These are phyloP conservation scores for Suhomyces kunorum DNA, from an alignment of 1,139 yeast genomes.

Conservation along the genomic window DNA sequence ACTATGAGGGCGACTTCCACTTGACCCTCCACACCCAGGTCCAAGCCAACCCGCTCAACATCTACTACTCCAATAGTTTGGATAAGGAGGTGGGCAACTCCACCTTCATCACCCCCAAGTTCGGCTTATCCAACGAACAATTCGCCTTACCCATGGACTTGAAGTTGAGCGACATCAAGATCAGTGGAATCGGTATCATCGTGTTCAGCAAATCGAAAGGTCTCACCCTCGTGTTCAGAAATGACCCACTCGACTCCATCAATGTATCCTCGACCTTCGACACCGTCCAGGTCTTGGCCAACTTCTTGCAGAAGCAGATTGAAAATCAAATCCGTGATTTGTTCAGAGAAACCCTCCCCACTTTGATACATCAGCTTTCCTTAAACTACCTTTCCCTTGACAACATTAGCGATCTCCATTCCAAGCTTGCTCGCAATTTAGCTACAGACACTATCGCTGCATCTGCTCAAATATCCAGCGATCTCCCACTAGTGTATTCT, in stretches of 20 bases:
- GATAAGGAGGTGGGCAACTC: conserved; percentile 37
- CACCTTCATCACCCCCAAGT: conserved; percentile 63
- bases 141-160: conserved; percentile 79
- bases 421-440: conserved; percentile 27
- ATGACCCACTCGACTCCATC: conserved; percentile 83
- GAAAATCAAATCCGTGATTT: conserved; percentile 78
- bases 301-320: conserved; percentile 77
- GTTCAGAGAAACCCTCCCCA: conserved; percentile 82
- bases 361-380: conserved; percentile 73
- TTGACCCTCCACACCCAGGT: conserved; percentile 80
- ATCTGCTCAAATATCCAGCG: conserved; percentile 11
- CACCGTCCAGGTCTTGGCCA: conserved; percentile 78
- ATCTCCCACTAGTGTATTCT: conserved; percentile 17
- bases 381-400: conserved; percentile 64
- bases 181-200: conserved; percentile 80
- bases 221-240: conserved; percentile 79
- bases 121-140: conserved; percentile 65
- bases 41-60: conserved; percentile 80
- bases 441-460: conserved; percentile 6
- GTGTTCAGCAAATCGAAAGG: conserved; percentile 84
- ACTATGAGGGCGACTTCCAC: conserved; percentile 78
- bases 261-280: conserved; percentile 85
- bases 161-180: conserved; percentile 67
- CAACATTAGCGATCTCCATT: conserved; percentile 34
- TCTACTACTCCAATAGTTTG: conserved; percentile 54